Evolutionary conservation across 2,329 filamentous ascomycete species (phyloP), one percentile per base, ranked within the genome.

Genomic region (Dactylellina sp.): DNA sequence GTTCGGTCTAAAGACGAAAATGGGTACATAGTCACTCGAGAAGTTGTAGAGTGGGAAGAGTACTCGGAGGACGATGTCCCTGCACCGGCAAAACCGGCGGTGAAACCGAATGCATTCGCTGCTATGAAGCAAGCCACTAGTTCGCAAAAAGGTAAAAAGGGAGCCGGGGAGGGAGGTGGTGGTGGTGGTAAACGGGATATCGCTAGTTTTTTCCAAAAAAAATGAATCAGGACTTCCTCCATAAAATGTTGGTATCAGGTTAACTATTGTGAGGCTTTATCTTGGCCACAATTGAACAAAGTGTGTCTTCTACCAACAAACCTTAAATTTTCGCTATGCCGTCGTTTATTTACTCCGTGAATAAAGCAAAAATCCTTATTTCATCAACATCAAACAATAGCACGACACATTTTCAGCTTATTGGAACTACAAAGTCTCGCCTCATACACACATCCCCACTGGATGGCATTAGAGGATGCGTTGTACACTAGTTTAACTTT

Each of bases 1-100:
- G 91, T 90, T 83, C 93, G 90, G 47, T 86, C 90, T 63, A 89
- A 93, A 80, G 93, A 97, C 77, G 92, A 93, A 55, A 90, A 97
- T 76, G 93, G 93, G 4, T 97, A 96, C 80, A 86, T 97, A 72
- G 91, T 74, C 9, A 74, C 70, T 16, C 46, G 56, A 14, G 70
- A 74, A 49, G 56, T 74, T 50, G 52, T 22, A 32, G 70, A 74
- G 28, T 74, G 70, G 70, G 70, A 74, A 49, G 70, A 74, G 37
- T 61, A 44, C 24, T 74, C 70, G 9, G 70, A 74, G 47, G 70
- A 74, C 42, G 70, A 74, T 22, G 24, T 62, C 25, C 70, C 70
- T 12, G 61, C 24, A 49, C 70, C 70, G 40, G 46, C 32, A 1
- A 74, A 74, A 62, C 70, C 70, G 55, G 70, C 61, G 32, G 49